Evolutionary conservation across 164 flowering plant genomes (phyloP).

Genomic region (Dillenia turbinata): DNA sequence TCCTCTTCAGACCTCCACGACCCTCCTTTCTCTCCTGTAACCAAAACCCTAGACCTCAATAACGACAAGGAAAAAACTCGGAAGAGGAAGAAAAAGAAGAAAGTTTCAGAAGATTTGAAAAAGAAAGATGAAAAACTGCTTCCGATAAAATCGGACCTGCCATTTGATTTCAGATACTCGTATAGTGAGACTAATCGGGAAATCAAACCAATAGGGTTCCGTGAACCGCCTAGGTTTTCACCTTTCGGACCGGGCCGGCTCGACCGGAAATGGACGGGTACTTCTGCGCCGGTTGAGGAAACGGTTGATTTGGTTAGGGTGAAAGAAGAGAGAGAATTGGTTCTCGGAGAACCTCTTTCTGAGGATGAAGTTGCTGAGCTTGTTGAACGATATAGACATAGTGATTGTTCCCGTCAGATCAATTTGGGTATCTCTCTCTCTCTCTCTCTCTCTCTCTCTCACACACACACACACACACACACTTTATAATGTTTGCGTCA

Average conservation of each 20-base stretch:
- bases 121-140: slow-evolving; percentile 6
- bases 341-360: slow-evolving; percentile 68
- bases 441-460: background rate
- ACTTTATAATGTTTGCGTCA: no score
- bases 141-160: slow-evolving; percentile 53
- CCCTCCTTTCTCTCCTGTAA: slow-evolving; percentile 55
- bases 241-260: slow-evolving; percentile 90
- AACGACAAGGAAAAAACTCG: slow-evolving; percentile 9
- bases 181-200: slow-evolving; percentile 67
- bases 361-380: slow-evolving; percentile 70
- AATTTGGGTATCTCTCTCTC: slow-evolving; percentile 52
- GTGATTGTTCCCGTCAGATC: slow-evolving; percentile 74
- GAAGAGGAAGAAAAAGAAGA: slow-evolving; percentile 7
- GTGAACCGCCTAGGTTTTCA: slow-evolving; percentile 77
- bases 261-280: slow-evolving; percentile 83
- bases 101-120: slow-evolving; percentile 1
- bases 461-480: background rate
- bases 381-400: slow-evolving; percentile 79
- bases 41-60: slow-evolving; percentile 22
- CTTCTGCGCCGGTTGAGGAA: slow-evolving; percentile 45
- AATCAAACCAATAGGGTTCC: slow-evolving; percentile 64
- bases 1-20: slow-evolving; percentile 33
- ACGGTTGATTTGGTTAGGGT: slow-evolving; percentile 19
- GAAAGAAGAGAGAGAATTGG: slow-evolving; percentile 38
- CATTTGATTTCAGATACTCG: slow-evolving; percentile 81